These are phyloP conservation scores for Colletotrichum sp. DNA, from an alignment of 2,329 filamentous ascomycete species.

Conservation along the genomic window DNA sequence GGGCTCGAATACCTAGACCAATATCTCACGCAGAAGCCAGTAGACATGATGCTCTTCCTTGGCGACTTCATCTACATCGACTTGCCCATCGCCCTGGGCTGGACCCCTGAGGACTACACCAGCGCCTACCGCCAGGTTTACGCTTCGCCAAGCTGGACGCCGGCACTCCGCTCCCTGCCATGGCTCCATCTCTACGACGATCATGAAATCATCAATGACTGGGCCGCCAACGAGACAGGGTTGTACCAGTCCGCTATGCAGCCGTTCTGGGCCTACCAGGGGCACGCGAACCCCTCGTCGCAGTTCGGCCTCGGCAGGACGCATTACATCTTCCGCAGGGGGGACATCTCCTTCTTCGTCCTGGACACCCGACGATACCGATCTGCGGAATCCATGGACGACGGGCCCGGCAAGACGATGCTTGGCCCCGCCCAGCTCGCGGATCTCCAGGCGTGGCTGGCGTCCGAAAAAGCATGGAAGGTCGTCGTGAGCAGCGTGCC, in stretches of 20 bases:
- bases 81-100: slow-evolving; percentile 41
- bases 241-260: slow-evolving; percentile 67
- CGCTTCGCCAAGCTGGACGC: slow-evolving; percentile 67
- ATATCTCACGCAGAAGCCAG: background rate
- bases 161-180: slow-evolving; percentile 49
- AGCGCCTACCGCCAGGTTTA: slow-evolving; percentile 67
- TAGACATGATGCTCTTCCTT: slow-evolving; percentile 57
- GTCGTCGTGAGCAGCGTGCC: slow-evolving; percentile 69
- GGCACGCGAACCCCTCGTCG: slow-evolving; percentile 64
- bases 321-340: slow-evolving; percentile 70
- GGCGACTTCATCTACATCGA: slow-evolving; percentile 69
- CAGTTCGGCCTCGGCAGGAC: slow-evolving; percentile 48
- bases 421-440: slow-evolving; percentile 63
- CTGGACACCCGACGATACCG: slow-evolving; percentile 68
- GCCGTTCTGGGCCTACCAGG: slow-evolving; percentile 69
- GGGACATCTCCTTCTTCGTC: slow-evolving; percentile 70
- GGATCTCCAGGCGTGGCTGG: slow-evolving; percentile 64
- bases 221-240: slow-evolving; percentile 66
- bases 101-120: slow-evolving; percentile 20
- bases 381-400: slow-evolving; percentile 42
- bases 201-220: slow-evolving; percentile 75
- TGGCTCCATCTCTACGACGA: slow-evolving; percentile 77
- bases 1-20: slow-evolving; percentile 54
- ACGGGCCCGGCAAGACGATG: slow-evolving; percentile 55
- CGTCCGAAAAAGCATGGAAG: slow-evolving; percentile 55